These are phyloP conservation scores for Russula dissimulans DNA, from an alignment of 768 basidiomycete species.

Conservation along the genomic window DNA sequence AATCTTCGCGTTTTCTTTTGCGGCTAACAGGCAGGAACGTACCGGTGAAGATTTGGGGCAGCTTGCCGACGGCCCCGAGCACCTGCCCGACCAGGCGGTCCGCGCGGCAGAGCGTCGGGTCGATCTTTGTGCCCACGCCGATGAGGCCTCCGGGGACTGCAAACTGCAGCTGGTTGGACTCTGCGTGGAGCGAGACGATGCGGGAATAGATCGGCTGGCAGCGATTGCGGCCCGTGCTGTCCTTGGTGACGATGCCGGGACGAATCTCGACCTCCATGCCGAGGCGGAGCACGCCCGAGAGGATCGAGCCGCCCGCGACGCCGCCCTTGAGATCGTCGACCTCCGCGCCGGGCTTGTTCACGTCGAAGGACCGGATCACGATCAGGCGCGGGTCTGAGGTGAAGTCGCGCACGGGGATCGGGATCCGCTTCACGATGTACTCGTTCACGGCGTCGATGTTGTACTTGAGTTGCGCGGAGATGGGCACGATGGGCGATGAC, in stretches of 20 bases:
- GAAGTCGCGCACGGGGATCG: conserved; percentile 91
- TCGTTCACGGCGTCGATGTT: conserved; percentile 99
- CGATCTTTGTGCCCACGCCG: conserved; percentile 95
- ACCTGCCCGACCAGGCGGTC: conserved; percentile 97
- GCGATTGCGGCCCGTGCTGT: conserved; percentile 76
- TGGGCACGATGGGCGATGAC: conserved; percentile 95
- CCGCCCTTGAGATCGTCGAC: conserved; percentile 97
- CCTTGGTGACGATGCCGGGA: conserved; percentile 95
- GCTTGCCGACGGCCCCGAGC: conserved; percentile 85
- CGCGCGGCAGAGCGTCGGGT: conserved; percentile 93
- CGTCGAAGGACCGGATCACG: conserved; percentile 98
- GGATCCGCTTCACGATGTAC: conserved; percentile 94
- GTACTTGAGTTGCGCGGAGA: conserved; percentile 97
- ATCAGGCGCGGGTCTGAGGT: conserved; percentile 85
- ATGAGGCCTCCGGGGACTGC: conserved; percentile 97
- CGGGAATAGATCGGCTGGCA: conserved; percentile 90
- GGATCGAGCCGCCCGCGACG: conserved; percentile 94
- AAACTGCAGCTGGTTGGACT: conserved; percentile 88
- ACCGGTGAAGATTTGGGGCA: conserved; percentile 91
- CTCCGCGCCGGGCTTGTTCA: conserved; percentile 97
- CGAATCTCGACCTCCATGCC: conserved; percentile 95
- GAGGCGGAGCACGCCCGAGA: conserved; percentile 82
- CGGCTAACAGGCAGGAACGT: conserved; percentile 8
- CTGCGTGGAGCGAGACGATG: conserved; percentile 89
- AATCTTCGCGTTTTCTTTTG: background rate